phyloP scores from a whole-genome alignment of 2,329 filamentous ascomycete species.

The Fusarium chlamydosporum region DNA sequence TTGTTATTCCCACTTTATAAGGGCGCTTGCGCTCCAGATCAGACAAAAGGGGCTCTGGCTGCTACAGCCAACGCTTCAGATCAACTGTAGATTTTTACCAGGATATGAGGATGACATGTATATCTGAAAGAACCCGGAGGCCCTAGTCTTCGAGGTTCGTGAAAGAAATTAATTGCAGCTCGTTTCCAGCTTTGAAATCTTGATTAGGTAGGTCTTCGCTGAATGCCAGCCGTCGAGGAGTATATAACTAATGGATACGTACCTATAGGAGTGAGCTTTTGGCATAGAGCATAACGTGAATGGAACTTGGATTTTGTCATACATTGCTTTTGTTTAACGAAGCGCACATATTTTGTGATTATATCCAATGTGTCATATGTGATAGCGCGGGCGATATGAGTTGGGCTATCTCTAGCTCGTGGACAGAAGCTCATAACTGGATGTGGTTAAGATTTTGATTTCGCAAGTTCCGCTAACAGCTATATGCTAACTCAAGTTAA shows the following conservation, averaged over 20 bases:
- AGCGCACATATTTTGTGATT: not conserved
- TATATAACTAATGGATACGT: not conserved
- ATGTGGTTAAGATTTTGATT: not conserved
- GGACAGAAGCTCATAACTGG: not conserved
- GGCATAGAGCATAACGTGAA: not conserved
- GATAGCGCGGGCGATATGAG: not conserved
- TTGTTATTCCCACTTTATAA: conserved; percentile 1
- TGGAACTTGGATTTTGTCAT: not conserved
- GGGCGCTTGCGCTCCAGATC: not conserved
- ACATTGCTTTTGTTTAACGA: not conserved
- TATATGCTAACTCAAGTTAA: not conserved
- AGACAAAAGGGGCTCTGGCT: conserved; percentile 2
- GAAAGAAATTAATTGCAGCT: not conserved
- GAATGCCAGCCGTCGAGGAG: not conserved
- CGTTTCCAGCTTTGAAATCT: not conserved
- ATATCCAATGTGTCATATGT: conserved; percentile 5
- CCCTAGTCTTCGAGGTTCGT: not conserved
- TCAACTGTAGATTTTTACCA: not conserved
- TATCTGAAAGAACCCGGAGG: not conserved
- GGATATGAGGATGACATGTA: not conserved
- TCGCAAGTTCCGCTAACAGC: not conserved
- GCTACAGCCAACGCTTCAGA: conserved; percentile 5
- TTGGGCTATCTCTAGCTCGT: not conserved
- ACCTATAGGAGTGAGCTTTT: not conserved
- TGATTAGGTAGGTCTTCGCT: not conserved